Conservation (phyloP, 768 basidiomycete species). For the Auricularia sp. region DNA sequence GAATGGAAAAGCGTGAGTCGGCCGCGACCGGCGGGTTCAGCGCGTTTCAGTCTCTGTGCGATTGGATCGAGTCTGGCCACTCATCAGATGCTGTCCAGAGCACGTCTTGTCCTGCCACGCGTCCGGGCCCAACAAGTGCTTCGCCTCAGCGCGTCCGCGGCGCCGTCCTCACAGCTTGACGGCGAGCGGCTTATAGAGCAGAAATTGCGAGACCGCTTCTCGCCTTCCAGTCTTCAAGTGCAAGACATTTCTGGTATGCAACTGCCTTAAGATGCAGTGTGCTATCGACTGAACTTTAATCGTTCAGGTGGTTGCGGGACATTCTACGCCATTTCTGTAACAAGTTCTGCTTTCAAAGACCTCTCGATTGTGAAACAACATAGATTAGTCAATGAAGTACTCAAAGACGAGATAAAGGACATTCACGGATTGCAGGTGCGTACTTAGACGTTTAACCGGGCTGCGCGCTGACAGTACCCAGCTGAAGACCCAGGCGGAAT, state of each 20-base stretch:
- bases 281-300: not conserved
- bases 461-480: constrained; percentile 11
- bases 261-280: not conserved
- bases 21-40: not conserved
- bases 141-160: constrained; percentile 2
- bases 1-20: not conserved
- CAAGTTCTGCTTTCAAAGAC: constrained; percentile 77
- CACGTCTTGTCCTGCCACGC: not conserved
- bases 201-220: constrained; percentile 66
- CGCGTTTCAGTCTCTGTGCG: too few species aligned
- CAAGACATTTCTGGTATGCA: constrained; percentile 87
- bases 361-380: constrained; percentile 89
- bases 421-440: constrained; percentile 92
- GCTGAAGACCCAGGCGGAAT: constrained; percentile 33
- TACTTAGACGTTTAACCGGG: not conserved
- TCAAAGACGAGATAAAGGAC: constrained; percentile 81
- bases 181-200: constrained; percentile 62
- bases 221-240: constrained; percentile 72
- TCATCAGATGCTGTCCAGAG: not conserved
- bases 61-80: not conserved
- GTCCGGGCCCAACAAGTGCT: not conserved
- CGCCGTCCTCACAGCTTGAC: constrained; percentile 19
- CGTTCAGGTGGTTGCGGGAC: constrained; percentile 84
- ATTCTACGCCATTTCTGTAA: constrained; percentile 88
- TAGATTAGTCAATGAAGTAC: constrained; percentile 69